Base-by-base conservation (phyloP, 2,329 filamentous ascomycete genomes). In the Xylaria sp. region DNA sequence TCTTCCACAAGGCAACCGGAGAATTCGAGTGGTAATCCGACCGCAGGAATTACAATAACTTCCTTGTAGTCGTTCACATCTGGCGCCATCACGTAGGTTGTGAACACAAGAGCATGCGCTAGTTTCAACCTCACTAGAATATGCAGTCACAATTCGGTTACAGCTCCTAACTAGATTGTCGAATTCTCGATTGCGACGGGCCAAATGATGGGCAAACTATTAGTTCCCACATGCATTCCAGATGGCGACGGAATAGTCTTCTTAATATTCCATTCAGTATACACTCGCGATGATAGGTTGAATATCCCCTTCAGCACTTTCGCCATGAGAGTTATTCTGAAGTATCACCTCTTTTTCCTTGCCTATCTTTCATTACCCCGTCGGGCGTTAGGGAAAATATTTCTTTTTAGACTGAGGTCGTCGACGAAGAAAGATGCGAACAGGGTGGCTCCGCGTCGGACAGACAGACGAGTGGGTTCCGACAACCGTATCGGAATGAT, bases 1-100 rank as follows among this genome's bases (percentile, higher is more conserved):
- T 99, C 72, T 99, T 99, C 83, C 94, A 97, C 85, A 98, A 98
- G 82, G 96, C 94, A 27, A 94, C 92, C 54, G 96, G 96, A 76
- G 96, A 98, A 82, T 98, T 98, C 75, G 96, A 99, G 81, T 99
- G 96, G 96, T 99, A 88, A 82, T 67, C 27, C 17, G 24, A 47
- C 36, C 9, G 4, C 8, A 24, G 19, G 21, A 4, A 5, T 17
- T 51, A 47, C 32, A n/a, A 36, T 12, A 21, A 21, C 27, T 11
- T 58, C n/a, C 6, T 39, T 2, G 30, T n/a, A 14, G n/a, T 12
- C 9, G 24, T 45, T 39, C 5, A 32, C 17, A 12, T 53, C 19
- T 36, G 11, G 27, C 11, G 8, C n/a, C 14, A 4, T 21, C 12
- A 4, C 45, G 14, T 0, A 50, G 32, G 21, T 39, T 60, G 21